A percentile compares a stretch with the other conserved stretches of the same genome.
phyloP scores from a whole-genome alignment of 495 filamentous ascomycete species.

The Entonaema liquescens region DNA sequence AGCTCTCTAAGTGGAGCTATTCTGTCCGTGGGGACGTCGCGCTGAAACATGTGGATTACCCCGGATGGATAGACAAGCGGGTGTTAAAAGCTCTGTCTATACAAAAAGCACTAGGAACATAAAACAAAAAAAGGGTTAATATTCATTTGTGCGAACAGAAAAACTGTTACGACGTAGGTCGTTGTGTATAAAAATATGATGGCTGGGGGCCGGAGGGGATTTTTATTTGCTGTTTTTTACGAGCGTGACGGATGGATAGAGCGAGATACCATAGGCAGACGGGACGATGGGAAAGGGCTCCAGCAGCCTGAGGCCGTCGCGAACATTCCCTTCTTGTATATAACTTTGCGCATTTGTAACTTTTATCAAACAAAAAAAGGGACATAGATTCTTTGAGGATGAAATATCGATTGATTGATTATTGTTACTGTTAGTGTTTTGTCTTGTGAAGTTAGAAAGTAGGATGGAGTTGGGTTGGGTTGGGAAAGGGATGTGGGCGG shows the following conservation, averaged over 20 bases:
- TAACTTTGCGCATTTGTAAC: background rate
- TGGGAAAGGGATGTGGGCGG: no score
- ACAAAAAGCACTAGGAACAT: no score
- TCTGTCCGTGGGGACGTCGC: background rate
- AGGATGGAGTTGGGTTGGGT: background rate
- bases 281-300: background rate
- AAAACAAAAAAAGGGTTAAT: background rate
- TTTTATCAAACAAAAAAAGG: background rate
- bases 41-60: background rate
- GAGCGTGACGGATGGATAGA: background rate
- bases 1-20: background rate
- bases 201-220: no score
- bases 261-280: background rate
- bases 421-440: no score
- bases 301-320: background rate
- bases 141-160: background rate
- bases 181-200: background rate
- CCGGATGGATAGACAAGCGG: background rate
- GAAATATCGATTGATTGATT: background rate
- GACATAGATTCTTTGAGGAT: background rate
- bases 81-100: no score
- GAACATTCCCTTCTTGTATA: background rate
- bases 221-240: no score
- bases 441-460: background rate
- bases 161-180: background rate